Base-by-base conservation (phyloP, 768 basidiomycete species). In the Bullera alba region DNA sequence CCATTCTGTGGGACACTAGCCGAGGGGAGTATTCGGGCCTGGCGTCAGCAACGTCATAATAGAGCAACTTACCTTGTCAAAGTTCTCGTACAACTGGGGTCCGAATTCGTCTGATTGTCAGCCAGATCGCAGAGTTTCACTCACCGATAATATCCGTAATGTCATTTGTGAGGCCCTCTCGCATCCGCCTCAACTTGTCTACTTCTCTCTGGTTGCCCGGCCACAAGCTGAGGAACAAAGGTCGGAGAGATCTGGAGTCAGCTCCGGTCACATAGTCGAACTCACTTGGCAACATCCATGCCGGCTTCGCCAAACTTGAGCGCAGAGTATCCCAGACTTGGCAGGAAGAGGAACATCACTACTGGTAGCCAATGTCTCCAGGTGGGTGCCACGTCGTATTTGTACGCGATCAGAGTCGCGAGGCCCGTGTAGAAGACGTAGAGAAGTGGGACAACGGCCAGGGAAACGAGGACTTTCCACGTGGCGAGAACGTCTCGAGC, bases 271-370 rank as follows among this genome's bases (percentile, higher is more conserved):
- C 17, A 36, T 30, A 15, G 15, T 8, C 42, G 42, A n/a, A 74
- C 85, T 59, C 61, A 92, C 91, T 96, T 96, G 47, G 91, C 77
- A 23, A 97, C 90, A 63, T 97, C 93, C 82, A 95, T 84, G 21
- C 92, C 93, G 28, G 92, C 93, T 71, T 97, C 93, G 36, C 93
- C 93, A 63, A 97, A 97, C 72, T 95, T 93, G 46, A 97, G 79
- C 5, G 93, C 88, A 4, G 89, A 87, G 64, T 85, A 87, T 49
- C 87, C 91, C 77, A 93, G 84, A 70, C 87, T 81, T 14, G 93
- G 93, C 26, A 96, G 73, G 2, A 81, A 76, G 17, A 79, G 75
- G 50, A 86, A 75, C 49, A 90, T 83, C 7, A 86, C 65, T 61
- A 91, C 78, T 0, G 93, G 93, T 2, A 88, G 85, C 74, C 78